Conservation (phyloP, 306 rosid species). For the Cucumis sativus region Cucumber_9930_V3 NC_026660.2:11136001-11136500, state of each 20-base stretch:
- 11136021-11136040: neutral
- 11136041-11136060: neutral
- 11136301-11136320: neutral
- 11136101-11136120: neutral
- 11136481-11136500: conserved; percentile 56
- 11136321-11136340: conserved; percentile 14
- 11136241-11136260: conserved; percentile 24
- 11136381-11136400: conserved; percentile 31
- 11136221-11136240: conserved; percentile 38
- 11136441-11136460: conserved; percentile 36
- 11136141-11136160: conserved; percentile 11
- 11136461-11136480: conserved; percentile 74
- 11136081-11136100: neutral
- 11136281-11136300: neutral
- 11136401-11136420: conserved; percentile 6
- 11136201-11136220: conserved; percentile 21
- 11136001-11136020: neutral
- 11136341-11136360: conserved; percentile 59
- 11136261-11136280: neutral
- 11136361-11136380: conserved; percentile 39
- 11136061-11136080: neutral
- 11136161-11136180: conserved; percentile 8
- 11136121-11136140: conserved; percentile 21
- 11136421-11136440: conserved; percentile 22
- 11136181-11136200: conserved; percentile 33